Evolutionary conservation across 768 basidiomycete genomes (phyloP).

Genomic region (Boletus subparvulus): DNA sequence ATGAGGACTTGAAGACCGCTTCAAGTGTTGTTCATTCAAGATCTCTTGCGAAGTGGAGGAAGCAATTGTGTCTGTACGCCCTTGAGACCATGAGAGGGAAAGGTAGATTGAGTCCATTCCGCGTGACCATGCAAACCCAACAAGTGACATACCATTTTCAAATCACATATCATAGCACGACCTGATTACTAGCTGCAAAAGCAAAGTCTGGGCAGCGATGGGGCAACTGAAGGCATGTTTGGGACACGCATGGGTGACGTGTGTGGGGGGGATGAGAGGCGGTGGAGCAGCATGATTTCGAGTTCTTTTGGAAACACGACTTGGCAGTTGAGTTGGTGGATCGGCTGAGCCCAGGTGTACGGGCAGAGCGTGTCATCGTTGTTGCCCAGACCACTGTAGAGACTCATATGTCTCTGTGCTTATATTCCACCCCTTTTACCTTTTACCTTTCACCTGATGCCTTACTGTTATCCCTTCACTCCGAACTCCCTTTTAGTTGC

Average conservation of each 20-base stretch:
- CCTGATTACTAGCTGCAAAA: conserved; percentile 43
- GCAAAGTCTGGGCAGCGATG: background rate
- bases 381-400: conserved; percentile 22
- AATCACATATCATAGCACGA: conserved; percentile 30
- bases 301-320: conserved; percentile 77
- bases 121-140: background rate
- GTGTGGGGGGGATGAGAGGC: conserved; percentile 15
- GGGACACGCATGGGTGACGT: too few relatives aligned
- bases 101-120: background rate
- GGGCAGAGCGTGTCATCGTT: conserved; percentile 72
- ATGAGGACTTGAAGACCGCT: conserved; percentile 90
- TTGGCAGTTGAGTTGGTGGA: conserved; percentile 79
- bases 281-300: conserved; percentile 34
- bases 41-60: conserved; percentile 55
- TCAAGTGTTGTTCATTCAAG: conserved; percentile 83
- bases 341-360: conserved; percentile 70
- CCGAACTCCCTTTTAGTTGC: too few relatives aligned
- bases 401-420: too few relatives aligned
- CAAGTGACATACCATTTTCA: conserved; percentile 39
- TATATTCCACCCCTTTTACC: too few relatives aligned
- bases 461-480: too few relatives aligned
- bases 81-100: conserved; percentile 30
- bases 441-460: too few relatives aligned
- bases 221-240: too few relatives aligned
- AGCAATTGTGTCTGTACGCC: conserved; percentile 64